phyloP scores from a whole-genome alignment of 169 alveolate genomes.

The Amoebophrya sp. region DNA sequence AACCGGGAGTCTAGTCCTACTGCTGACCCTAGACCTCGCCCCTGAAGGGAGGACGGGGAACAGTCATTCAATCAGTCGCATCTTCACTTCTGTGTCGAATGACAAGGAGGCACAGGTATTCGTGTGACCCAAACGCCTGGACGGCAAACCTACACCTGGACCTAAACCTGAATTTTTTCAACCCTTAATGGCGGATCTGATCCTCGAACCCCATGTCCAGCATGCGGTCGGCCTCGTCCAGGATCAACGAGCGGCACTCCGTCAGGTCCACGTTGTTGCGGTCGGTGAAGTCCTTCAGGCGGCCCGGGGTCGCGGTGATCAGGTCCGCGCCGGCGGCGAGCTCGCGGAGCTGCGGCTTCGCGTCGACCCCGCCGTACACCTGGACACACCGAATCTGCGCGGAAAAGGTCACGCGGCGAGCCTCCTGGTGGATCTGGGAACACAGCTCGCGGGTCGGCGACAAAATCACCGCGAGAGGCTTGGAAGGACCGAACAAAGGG shows the following conservation, averaged over 20 bases:
- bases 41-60: too few relatives aligned
- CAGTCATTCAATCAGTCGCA: too few relatives aligned
- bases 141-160: too few relatives aligned
- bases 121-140: too few relatives aligned
- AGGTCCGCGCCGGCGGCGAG: slow-evolving; percentile 79
- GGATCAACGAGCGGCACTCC: slow-evolving; percentile 36
- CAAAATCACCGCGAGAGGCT: slow-evolving; percentile 52
- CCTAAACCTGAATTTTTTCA: too few relatives aligned
- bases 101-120: too few relatives aligned
- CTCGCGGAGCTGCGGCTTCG: slow-evolving; percentile 58
- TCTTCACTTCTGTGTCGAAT: too few relatives aligned
- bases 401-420: slow-evolving; percentile 39
- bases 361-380: slow-evolving; percentile 77
- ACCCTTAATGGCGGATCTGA: too few relatives aligned
- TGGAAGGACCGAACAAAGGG: slow-evolving; percentile 16
- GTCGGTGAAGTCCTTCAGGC: slow-evolving; percentile 16
- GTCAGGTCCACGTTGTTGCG: neutral
- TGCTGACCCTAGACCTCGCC: too few relatives aligned
- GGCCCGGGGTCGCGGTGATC: slow-evolving; percentile 84
- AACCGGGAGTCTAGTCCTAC: too few relatives aligned
- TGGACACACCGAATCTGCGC: slow-evolving; percentile 57
- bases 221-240: slow-evolving; percentile 91
- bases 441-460: slow-evolving; percentile 94
- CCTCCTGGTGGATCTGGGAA: slow-evolving; percentile 68
- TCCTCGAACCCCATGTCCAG: slow-evolving; percentile 90